These are phyloP conservation scores for Neonectria faginata DNA, from an alignment of 2,329 filamentous ascomycete genomes.

Conservation along the genomic window DNA sequence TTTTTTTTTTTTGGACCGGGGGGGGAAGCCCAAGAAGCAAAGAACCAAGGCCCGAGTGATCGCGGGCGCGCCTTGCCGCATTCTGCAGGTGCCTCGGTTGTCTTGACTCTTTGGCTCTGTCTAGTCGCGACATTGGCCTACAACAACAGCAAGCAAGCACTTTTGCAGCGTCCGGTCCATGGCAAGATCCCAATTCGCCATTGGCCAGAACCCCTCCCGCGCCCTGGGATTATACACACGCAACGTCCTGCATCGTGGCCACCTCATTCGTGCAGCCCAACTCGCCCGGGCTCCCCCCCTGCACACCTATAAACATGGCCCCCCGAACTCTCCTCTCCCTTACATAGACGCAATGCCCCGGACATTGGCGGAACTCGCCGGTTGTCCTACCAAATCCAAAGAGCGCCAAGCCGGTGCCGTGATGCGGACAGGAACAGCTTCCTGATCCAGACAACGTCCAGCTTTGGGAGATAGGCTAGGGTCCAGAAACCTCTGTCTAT, in stretches of 20 bases:
- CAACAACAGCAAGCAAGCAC: not conserved
- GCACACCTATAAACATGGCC: not conserved
- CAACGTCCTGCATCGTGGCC: slow-evolving; percentile 7
- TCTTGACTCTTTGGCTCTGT: not conserved
- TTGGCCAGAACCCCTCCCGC: slow-evolving; percentile 10
- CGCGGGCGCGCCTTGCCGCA: slow-evolving; percentile 19
- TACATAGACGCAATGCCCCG: not conserved
- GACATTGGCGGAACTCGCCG: not conserved
- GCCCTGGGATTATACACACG: slow-evolving; percentile 9
- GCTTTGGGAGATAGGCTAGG: slow-evolving; percentile 5
- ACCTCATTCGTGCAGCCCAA: slow-evolving; percentile 6
- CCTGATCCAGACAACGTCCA: slow-evolving; percentile 15
- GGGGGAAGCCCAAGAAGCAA: not conserved
- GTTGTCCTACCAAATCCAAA: not conserved
- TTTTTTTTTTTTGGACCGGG: not conserved
- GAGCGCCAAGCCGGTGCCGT: not conserved
- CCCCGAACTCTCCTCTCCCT: not conserved
- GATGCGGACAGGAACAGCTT: slow-evolving; percentile 15
- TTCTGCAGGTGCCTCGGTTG: slow-evolving; percentile 22
- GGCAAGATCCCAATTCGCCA: not conserved
- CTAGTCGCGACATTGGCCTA: no score
- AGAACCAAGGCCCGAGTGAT: not conserved
- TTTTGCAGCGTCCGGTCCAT: not conserved
- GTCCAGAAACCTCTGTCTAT: not conserved
- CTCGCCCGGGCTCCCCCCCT: not conserved